Evolutionary conservation across 1,139 yeast genomes (phyloP).

Genomic region (Pichia sp.): DNA sequence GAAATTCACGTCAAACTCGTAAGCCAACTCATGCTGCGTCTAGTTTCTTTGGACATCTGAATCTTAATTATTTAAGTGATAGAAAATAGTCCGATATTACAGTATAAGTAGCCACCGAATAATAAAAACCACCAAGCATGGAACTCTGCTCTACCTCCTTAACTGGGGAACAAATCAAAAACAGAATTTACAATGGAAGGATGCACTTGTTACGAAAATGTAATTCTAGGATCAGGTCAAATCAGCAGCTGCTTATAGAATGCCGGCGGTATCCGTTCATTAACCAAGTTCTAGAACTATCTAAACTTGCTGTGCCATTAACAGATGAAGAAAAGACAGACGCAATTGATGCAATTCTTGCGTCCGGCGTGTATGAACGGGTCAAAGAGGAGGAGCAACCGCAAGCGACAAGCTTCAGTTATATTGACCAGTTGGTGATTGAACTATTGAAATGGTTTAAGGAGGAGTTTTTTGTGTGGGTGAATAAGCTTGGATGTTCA

Average conservation of each 20-base stretch:
- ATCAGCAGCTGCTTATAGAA: not conserved
- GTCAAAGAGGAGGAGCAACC: conserved; percentile 32
- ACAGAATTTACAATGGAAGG: conserved; percentile 6
- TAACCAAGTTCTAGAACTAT: conserved; percentile 1
- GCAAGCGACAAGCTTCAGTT: conserved; percentile 36
- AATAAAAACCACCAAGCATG: too few relatives aligned
- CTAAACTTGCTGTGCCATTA: conserved; percentile 9
- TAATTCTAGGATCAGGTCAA: not conserved
- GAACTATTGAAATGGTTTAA: conserved; percentile 76
- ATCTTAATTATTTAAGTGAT: too few relatives aligned
- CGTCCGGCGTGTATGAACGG: conserved; percentile 37
- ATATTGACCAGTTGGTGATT: conserved; percentile 66
- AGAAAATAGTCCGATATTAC: too few relatives aligned
- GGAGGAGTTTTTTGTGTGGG: conserved; percentile 78
- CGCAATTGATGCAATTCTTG: conserved; percentile 39
- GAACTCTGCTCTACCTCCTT: too few relatives aligned
- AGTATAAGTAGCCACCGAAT: too few relatives aligned
- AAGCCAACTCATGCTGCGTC: too few relatives aligned
- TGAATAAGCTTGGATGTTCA: conserved; percentile 63
- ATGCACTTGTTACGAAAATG: not conserved
- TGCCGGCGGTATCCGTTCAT: conserved; percentile 5
- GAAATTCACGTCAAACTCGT: too few relatives aligned
- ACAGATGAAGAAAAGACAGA: conserved; percentile 18
- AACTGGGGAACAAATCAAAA: not conserved
- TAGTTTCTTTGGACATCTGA: too few relatives aligned